Evolutionary conservation across 371 early-diverging fungal genomes (phyloP).

Genomic region (Mucor circinelloides): DNA sequence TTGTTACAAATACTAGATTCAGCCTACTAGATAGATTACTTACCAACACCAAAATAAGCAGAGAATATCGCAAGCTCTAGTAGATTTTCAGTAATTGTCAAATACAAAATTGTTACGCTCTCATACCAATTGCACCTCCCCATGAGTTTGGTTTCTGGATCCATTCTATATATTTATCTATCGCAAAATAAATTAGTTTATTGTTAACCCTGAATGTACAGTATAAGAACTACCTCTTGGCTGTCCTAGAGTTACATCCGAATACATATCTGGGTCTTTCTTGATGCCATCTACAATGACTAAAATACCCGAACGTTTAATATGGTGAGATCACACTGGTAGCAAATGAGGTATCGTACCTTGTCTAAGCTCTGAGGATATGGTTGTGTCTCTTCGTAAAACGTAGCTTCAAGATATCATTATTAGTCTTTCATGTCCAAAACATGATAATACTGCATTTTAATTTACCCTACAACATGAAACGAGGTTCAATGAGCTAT

Average conservation of each 20-base stretch:
- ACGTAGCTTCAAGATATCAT: conserved; percentile 28
- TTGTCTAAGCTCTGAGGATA: conserved; percentile 33
- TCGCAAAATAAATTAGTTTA: not conserved
- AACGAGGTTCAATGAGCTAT: not conserved
- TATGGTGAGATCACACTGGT: not conserved
- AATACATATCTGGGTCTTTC: conserved; percentile 24
- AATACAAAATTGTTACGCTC: not conserved
- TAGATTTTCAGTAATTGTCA: not conserved
- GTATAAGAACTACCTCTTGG: conserved; percentile 16
- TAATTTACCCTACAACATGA: conserved; percentile 48
- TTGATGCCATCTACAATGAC: conserved; percentile 19
- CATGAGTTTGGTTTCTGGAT: conserved; percentile 53
- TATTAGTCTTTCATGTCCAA: conserved; percentile 36
- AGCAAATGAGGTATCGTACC: conserved; percentile 24
- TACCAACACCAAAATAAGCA: conserved; percentile 55
- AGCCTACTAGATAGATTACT: no score
- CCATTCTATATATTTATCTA: conserved; percentile 55
- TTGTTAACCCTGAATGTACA: not conserved
- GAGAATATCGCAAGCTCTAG: conserved; percentile 61
- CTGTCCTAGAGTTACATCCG: conserved; percentile 24
- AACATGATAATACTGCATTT: conserved; percentile 53
- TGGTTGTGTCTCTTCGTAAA: conserved; percentile 28
- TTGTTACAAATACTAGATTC: not conserved
- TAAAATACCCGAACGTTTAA: not conserved
- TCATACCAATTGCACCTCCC: conserved; percentile 67